Base-by-base conservation (phyloP, 2,329 filamentous ascomycete species). In the Penicillium sp. region DNA sequence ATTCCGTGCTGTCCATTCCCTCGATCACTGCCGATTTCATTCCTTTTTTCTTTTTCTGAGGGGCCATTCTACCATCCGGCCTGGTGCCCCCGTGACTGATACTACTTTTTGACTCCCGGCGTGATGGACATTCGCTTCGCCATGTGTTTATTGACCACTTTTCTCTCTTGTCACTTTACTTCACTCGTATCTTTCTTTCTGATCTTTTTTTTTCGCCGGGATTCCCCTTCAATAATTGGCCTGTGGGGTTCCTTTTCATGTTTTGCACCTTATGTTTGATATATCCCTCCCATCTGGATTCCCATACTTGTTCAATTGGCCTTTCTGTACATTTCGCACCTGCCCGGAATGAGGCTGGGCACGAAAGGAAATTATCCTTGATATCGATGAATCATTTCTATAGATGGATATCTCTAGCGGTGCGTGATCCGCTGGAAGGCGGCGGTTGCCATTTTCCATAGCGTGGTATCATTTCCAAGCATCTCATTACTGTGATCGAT, bases 121-220 rank as follows among this genome's bases (percentile, higher is more conserved):
- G 42, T 50, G 44, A 46, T 49, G 41, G 45, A 51, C 43, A 22
- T 55, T 55, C 42, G 33, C 48, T 53, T 54, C 44, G 38, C 37
- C 41, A 54, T 51, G 45, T 53, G 43, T 44, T 47, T 55, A 50
- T 52, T 50, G 28, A 42, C 26, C n/a, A n/a, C n/a, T n/a, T n/a
- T 23, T 43, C 37, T 47, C 43, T 17, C 46, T 11, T 36, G 29
- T 37, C 39, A 38, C 50, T 42, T 20, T 12, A 22, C 45, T 41
- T 26, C 26, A 13, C 36, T 36, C 10, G 29, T 30, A 14, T 18
- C 35, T 43, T 30, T 32, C 32, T 22, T 16, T 22, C 14, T 32
- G 28, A 14, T 35, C 32, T 39, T 36, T 26, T 30, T 14, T 15
- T 17, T 23, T 30, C 31, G 5, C n/a, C n/a, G 13, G 20, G 17